Evolutionary conservation across 225 moss, liverwort and hornwort genomes (phyloP).

Genomic region (Anthoceros angustus): DNA sequence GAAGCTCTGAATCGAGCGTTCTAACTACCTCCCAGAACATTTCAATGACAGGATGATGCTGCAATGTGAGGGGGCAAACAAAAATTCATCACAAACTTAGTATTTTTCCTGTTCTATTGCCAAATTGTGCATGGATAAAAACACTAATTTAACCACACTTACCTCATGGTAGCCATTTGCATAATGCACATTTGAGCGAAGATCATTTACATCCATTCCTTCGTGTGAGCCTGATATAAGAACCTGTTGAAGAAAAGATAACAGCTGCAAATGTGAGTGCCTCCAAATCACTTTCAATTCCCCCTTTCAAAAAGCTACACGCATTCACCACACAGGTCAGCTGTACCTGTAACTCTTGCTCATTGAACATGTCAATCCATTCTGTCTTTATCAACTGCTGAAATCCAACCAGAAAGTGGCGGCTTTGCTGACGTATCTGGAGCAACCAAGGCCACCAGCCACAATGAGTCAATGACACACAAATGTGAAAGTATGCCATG

Average conservation of each 20-base stretch:
- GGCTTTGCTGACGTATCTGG: constrained; percentile 76
- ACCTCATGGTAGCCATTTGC: constrained; percentile 95
- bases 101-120: not conserved
- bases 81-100: constrained; percentile 5
- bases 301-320: not conserved
- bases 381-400: constrained; percentile 80
- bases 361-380: constrained; percentile 99
- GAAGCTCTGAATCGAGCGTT: constrained; percentile 65
- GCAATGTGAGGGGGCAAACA: constrained; percentile 9
- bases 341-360: constrained; percentile 83
- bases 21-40: constrained; percentile 99
- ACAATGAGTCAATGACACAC: not conserved
- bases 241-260: constrained; percentile 28
- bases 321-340: constrained; percentile 2
- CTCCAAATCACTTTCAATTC: not conserved
- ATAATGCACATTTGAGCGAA: constrained; percentile 74
- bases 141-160: constrained; percentile 6
- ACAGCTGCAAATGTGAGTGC: not conserved
- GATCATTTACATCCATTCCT: constrained; percentile 98
- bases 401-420: constrained; percentile 72
- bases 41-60: constrained; percentile 97
- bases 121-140: not conserved
- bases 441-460: not conserved
- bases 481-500: not conserved
- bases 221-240: constrained; percentile 98